Evolutionary conservation across 176 grass and related monocot genomes (phyloP).

Genomic region (Juncus inflexus): DNA sequence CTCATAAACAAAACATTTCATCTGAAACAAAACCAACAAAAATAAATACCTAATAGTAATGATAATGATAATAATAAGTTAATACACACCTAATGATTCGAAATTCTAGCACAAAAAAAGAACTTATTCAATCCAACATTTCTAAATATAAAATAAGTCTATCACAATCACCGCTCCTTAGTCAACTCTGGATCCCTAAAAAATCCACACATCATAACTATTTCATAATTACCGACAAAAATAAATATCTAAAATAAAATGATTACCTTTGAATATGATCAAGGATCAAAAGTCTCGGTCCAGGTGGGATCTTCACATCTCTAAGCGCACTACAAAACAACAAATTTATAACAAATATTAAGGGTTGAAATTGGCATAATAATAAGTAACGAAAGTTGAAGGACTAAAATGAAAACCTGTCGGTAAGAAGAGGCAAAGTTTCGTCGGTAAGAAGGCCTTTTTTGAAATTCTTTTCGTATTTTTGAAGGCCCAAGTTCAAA

Average conservation of each 20-base stretch:
- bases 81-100: slow-evolving; percentile 9
- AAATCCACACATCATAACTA: slow-evolving; percentile 23
- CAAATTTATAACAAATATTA: background rate
- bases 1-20: background rate
- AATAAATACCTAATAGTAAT: background rate
- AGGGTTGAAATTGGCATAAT: background rate
- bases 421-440: slow-evolving; percentile 80
- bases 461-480: slow-evolving; percentile 97
- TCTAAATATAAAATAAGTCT: slow-evolving; percentile 14
- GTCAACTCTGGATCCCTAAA: slow-evolving; percentile 55
- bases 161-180: slow-evolving; percentile 38
- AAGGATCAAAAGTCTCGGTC: slow-evolving; percentile 91
- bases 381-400: background rate
- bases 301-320: slow-evolving; percentile 92
- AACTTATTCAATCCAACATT: slow-evolving; percentile 11
- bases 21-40: slow-evolving; percentile 20
- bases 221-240: background rate
- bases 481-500: slow-evolving; percentile 74
- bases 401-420: slow-evolving; percentile 39
- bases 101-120: slow-evolving; percentile 21
- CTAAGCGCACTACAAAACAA: slow-evolving; percentile 69
- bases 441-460: slow-evolving; percentile 85
- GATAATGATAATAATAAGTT: background rate
- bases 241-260: slow-evolving; percentile 14
- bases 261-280: slow-evolving; percentile 89